Conservation (phyloP, 2,329 filamentous ascomycete genomes). For the Botrytis elliptica region DNA sequence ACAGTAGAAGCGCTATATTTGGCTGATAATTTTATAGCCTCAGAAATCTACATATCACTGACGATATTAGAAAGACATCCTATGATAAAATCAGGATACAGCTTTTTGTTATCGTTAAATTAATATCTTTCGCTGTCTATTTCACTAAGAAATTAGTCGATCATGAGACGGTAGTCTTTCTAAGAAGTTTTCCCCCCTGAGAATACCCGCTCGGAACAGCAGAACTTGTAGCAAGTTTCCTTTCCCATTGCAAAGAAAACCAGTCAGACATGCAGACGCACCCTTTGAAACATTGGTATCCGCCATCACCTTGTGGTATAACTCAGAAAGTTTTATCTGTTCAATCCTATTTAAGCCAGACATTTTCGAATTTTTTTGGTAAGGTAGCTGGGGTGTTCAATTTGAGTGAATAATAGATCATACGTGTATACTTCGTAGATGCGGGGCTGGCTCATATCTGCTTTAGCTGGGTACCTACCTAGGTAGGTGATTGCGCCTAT, state of each 20-base stretch:
- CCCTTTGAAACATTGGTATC: fast-evolving
- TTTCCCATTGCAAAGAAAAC: neutral
- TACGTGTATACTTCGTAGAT: neutral
- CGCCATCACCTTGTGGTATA: neutral
- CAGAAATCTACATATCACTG: too few relatives aligned
- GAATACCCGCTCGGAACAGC: neutral
- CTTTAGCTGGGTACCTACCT: neutral
- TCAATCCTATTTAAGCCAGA: neutral
- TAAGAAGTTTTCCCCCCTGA: fast-evolving
- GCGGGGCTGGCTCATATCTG: neutral
- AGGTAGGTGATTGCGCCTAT: neutral
- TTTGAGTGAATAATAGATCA: neutral
- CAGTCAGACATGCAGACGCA: neutral
- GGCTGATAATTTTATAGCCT: too few relatives aligned
- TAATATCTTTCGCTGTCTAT: neutral
- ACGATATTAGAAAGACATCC: too few relatives aligned
- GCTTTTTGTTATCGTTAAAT: too few relatives aligned
- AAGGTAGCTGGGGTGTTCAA: neutral
- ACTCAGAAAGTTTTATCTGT: fast-evolving
- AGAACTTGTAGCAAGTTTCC: neutral
- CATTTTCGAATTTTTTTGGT: fast-evolving
- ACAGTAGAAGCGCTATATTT: too few relatives aligned
- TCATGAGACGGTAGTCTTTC: neutral
- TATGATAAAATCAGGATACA: too few relatives aligned
- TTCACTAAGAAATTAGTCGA: neutral